Percentiles rank a stretch among this genome's conserved stretches.
Evolutionary conservation across 768 basidiomycete species (phyloP).

Genomic region (Termitomyces titanicus): DNA sequence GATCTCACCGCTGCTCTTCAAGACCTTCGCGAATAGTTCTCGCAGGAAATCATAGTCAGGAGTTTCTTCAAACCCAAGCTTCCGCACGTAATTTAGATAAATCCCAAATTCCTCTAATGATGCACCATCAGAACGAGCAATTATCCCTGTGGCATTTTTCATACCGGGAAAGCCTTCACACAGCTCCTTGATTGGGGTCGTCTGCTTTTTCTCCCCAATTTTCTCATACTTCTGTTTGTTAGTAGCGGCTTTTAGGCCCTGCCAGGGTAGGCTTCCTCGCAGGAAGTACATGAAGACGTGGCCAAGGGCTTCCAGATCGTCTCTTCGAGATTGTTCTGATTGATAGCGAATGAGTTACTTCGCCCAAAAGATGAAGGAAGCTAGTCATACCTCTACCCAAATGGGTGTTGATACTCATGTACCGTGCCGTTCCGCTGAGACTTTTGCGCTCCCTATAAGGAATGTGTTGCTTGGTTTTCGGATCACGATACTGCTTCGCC

Average conservation of each 20-base stretch:
- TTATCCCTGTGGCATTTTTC: slow-evolving; percentile 17
- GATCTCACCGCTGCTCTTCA: slow-evolving; percentile 86
- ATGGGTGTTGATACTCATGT: slow-evolving; percentile 99
- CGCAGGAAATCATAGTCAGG: slow-evolving; percentile 98
- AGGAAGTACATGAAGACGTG: slow-evolving; percentile 99
- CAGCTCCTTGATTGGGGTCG: slow-evolving; percentile 94
- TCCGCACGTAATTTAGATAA: slow-evolving; percentile 98
- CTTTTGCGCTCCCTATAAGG: slow-evolving; percentile 98
- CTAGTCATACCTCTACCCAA: slow-evolving; percentile 77
- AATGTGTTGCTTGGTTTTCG: slow-evolving; percentile 99
- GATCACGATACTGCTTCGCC: slow-evolving; percentile 99
- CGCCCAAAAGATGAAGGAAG: slow-evolving; percentile 2
- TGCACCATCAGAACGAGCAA: slow-evolving; percentile 6
- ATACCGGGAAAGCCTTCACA: slow-evolving; percentile 93
- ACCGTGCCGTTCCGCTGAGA: slow-evolving; percentile 93
- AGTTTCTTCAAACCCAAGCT: slow-evolving; percentile 97
- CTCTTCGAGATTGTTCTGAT: slow-evolving; percentile 85
- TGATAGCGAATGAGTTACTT: slow-evolving; percentile 5
- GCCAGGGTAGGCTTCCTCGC: slow-evolving; percentile 96
- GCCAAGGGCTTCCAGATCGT: slow-evolving; percentile 97
- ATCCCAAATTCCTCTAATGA: slow-evolving; percentile 92
- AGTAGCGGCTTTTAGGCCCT: slow-evolving; percentile 97
- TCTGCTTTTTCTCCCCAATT: slow-evolving; percentile 99
- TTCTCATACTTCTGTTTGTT: slow-evolving; percentile 99
- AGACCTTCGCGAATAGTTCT: slow-evolving; percentile 89